These are phyloP conservation scores for Rossbeevera mucosa DNA, from an alignment of 768 basidiomycete species.

Conservation along the genomic window DNA sequence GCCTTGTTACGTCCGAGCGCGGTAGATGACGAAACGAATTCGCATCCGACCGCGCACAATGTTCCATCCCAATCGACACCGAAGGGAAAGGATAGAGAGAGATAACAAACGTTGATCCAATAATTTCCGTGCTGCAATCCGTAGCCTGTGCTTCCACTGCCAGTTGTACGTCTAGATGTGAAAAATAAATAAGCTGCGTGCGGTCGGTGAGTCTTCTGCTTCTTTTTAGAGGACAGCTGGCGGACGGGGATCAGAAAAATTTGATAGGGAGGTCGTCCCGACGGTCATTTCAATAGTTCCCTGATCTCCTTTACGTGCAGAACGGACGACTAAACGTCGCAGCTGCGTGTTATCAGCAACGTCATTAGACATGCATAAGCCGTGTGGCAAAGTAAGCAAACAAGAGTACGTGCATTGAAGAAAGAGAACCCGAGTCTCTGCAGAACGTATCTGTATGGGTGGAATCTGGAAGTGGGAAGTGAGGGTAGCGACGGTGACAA, in stretches of 20 bases:
- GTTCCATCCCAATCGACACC: slow-evolving; percentile 11
- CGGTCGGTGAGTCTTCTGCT: background rate
- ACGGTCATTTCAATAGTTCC: slow-evolving; percentile 7
- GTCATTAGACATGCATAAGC: slow-evolving; percentile 22
- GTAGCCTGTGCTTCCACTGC: background rate
- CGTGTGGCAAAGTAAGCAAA: slow-evolving; percentile 13
- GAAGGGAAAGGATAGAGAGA: slow-evolving; percentile 2
- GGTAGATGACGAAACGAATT: slow-evolving; percentile 2
- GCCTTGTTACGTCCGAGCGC: slow-evolving; percentile 8
- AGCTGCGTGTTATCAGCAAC: slow-evolving; percentile 9
- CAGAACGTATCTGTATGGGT: background rate
- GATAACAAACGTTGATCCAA: slow-evolving; percentile 14
- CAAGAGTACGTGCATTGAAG: slow-evolving; percentile 4
- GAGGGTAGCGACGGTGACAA: background rate
- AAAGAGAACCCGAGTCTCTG: background rate
- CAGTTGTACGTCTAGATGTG: background rate
- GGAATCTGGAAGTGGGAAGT: background rate
- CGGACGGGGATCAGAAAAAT: slow-evolving; percentile 7
- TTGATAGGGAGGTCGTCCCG: slow-evolving; percentile 8
- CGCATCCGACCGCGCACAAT: background rate
- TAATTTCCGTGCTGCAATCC: slow-evolving; percentile 1
- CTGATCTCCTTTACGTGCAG: slow-evolving; percentile 21
- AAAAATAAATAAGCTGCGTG: slow-evolving; percentile 6
- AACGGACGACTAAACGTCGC: slow-evolving; percentile 1
- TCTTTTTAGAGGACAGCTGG: slow-evolving; percentile 1